These are phyloP conservation scores for Exophiala spinifera DNA, from an alignment of 2,329 filamentous ascomycete species.

Conservation along the genomic window DNA sequence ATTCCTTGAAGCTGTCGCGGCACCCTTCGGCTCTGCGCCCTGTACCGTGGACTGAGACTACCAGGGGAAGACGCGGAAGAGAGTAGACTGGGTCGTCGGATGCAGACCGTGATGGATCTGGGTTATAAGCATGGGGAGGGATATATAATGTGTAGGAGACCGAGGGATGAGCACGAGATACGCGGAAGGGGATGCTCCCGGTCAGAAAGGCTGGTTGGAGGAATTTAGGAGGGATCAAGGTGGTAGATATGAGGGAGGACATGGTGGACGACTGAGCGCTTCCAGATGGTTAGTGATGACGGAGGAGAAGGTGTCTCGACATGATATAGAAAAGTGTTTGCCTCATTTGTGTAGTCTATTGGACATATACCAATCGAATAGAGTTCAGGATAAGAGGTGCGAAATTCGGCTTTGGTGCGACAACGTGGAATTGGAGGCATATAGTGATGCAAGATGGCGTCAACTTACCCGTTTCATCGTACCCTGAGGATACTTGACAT, in stretches of 20 bases:
- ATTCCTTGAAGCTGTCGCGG: slow-evolving; percentile 15
- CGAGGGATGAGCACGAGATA: background rate
- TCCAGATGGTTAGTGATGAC: no score
- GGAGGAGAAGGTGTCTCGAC: background rate
- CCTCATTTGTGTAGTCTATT: background rate
- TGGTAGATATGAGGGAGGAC: background rate
- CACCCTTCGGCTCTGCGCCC: slow-evolving; percentile 24
- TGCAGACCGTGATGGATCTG: background rate
- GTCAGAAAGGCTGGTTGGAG: slow-evolving; percentile 31
- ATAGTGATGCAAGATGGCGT: no score
- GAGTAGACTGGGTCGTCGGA: background rate
- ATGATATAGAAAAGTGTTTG: background rate
- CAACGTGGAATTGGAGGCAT: background rate
- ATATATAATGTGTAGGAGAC: slow-evolving; percentile 7
- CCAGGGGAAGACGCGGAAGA: slow-evolving; percentile 28
- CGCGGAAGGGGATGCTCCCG: slow-evolving; percentile 25
- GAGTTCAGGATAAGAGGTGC: background rate
- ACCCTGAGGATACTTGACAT: no score
- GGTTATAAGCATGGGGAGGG: slow-evolving; percentile 3
- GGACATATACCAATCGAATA: background rate
- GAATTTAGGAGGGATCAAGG: slow-evolving; percentile 21
- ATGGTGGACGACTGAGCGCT: background rate
- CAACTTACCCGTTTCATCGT: no score
- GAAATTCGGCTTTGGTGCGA: background rate
- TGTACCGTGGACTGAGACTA: slow-evolving; percentile 35